A percentile compares a stretch with the other conserved stretches of the same genome.
These are phyloP conservation scores for Ziziphus jujuba DNA, from an alignment of 306 rosid genomes.

Conservation along the genomic window DNA sequence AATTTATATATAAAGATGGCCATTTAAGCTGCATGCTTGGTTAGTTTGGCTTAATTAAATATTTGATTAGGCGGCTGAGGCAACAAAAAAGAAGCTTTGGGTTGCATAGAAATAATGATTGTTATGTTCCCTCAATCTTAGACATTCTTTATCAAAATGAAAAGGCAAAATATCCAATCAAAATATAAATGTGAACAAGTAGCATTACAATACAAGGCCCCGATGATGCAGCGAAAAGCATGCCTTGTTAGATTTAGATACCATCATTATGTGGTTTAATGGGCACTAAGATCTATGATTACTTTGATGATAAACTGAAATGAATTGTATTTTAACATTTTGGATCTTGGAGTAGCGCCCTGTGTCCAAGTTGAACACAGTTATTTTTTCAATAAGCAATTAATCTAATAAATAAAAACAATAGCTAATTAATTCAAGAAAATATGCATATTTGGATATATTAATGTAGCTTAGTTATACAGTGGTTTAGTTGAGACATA, in stretches of 20 bases:
- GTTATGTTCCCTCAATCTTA: conserved; percentile 15
- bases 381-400: too few species aligned
- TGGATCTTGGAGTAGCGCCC: too few species aligned
- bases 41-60: not conserved
- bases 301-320: not conserved
- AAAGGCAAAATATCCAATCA: not conserved
- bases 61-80: conserved; percentile 10
- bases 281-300: not conserved
- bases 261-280: not conserved
- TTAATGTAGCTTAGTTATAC: too few species aligned
- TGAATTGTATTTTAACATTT: not conserved
- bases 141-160: conserved; percentile 18
- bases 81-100: conserved; percentile 10
- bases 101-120: conserved; percentile 19
- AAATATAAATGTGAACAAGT: not conserved
- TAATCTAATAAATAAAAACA: too few species aligned
- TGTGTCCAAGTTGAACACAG: too few species aligned
- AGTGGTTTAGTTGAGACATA: too few species aligned
- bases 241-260: not conserved
- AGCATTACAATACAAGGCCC: not conserved
- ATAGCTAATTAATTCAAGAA: too few species aligned
- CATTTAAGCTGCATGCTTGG: not conserved
- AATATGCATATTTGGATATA: too few species aligned
- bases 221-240: not conserved
- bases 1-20: not conserved